Evolutionary conservation across 73 alveolate genomes (phyloP), one percentile per base, ranked within the genome.

Genomic region (Diophrys sp.): DNA sequence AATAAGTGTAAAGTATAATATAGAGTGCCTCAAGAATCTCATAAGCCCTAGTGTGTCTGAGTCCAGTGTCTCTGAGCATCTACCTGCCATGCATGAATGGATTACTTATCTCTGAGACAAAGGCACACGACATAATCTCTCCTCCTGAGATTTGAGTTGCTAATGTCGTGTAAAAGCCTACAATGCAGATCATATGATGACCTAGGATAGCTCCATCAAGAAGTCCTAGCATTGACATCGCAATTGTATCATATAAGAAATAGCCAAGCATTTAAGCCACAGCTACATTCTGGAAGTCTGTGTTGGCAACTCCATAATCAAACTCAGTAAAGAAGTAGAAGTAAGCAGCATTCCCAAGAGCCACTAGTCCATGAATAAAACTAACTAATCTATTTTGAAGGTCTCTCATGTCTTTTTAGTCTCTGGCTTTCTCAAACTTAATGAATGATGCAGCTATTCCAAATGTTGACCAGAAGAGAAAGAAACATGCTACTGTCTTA

Each of bases 71-170:
- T 67, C 74, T 79, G 0, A 80, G 66, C 2, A 86, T 74, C 30
- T 74, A n/a, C 67, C 93, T 79, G n/a, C 67, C 68, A 68, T 86
- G 93, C 93, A 86, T 86, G 23, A 81, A 32, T 0, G 93, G 86
- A 79, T 86, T 86, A 0, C 89, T 73, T 14, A 80, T 79, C 72
- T 86, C 93, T 33, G 87, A 0, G 5, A 80, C 74, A 44, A 76
- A 86, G 14, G 67, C 71, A 0, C 83, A 84, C 0, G 71, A 73
- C 44, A 86, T 33, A 18, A 80, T 66, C 29, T 30, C 67, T 23
- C 67, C 33, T 29, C 83, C 89, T 31, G 89, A 80, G 0, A 56
- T 31, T 44, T 69, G 71, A 0, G 29, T 14, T 25, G 53, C n/a
- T 28, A 74, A 71, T 29, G 79, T 23, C 14, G 34, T 68, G 33